Percentiles rank a stretch among this genome's conserved stretches.
These are phyloP conservation scores for Immersiporthe knoxdaviesiana DNA, from an alignment of 2,329 filamentous ascomycete species.

Conservation along the genomic window DNA sequence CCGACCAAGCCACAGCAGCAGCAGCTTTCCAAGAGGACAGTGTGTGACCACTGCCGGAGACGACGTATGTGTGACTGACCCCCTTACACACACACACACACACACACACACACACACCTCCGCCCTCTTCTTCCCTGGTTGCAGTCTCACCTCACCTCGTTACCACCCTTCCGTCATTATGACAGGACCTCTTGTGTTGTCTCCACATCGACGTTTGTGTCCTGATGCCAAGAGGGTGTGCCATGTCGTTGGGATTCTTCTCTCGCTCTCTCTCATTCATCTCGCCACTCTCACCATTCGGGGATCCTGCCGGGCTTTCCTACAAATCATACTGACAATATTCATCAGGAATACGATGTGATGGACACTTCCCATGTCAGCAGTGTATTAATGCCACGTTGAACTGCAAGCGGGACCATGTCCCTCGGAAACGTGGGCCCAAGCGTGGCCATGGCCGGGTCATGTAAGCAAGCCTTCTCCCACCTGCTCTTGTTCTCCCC, in stretches of 20 bases:
- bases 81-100: not conserved
- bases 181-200: not conserved
- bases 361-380: conserved; percentile 57
- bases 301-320: too few relatives aligned
- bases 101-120: not conserved
- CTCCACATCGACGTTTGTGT: conserved; percentile 1
- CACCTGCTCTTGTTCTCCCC: too few relatives aligned
- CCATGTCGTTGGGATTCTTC: too few relatives aligned
- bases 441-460: conserved; percentile 66
- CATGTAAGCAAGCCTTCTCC: conserved; percentile 40
- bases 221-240: conserved; percentile 24
- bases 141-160: conserved; percentile 4
- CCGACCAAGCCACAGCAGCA: conserved; percentile 22
- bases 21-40: conserved; percentile 41
- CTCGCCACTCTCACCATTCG: conserved; percentile 1
- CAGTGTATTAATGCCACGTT: conserved; percentile 63
- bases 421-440: conserved; percentile 66
- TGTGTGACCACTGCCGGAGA: conserved; percentile 51
- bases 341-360: conserved; percentile 49
- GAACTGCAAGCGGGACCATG: conserved; percentile 66
- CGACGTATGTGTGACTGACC: conserved; percentile 41
- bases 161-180: not conserved
- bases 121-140: too few relatives aligned
- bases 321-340: conserved; percentile 16
- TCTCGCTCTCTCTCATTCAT: conserved; percentile 13